These are phyloP conservation scores for Backusella tarrabulga DNA, from an alignment of 192 early-diverging fungal species.

Conservation along the genomic window DNA sequence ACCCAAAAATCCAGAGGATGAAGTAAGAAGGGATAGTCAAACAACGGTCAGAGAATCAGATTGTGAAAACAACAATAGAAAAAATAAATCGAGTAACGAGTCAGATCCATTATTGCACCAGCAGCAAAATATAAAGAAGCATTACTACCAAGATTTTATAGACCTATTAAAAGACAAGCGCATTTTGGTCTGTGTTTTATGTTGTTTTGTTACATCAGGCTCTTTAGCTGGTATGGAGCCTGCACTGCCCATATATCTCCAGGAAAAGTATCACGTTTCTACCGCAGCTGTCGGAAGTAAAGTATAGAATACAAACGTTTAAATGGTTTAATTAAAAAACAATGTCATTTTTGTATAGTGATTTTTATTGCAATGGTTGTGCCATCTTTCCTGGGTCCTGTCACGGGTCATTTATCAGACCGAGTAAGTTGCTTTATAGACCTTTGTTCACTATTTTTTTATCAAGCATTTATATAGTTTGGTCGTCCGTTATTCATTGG, in stretches of 20 bases:
- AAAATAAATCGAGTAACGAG: not conserved
- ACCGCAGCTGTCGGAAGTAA: constrained; percentile 34
- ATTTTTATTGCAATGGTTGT: constrained; percentile 66
- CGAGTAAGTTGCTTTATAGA: not conserved
- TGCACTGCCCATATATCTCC: constrained; percentile 48
- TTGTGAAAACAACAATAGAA: not conserved
- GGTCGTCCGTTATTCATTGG: constrained; percentile 38
- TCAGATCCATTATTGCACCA: not conserved
- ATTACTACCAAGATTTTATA: constrained; percentile 2
- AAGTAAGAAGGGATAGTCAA: not conserved
- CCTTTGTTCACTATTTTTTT: constrained; percentile 11
- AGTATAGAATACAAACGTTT: not conserved
- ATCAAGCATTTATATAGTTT: not conserved
- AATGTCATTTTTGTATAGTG: constrained; percentile 16
- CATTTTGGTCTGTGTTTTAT: constrained; percentile 39
- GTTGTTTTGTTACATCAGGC: constrained; percentile 39
- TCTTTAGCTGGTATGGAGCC: constrained; percentile 53
- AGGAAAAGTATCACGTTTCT: constrained; percentile 34
- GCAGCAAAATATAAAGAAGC: not conserved
- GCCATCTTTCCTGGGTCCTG: constrained; percentile 57
- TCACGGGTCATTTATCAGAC: constrained; percentile 52
- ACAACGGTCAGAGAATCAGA: not conserved
- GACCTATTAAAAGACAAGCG: constrained; percentile 41
- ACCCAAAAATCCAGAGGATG: constrained; percentile 27
- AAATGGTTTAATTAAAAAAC: not conserved